Percentiles rank a stretch among this genome's conserved stretches.
Conservation (phyloP, 352 stramenopile species). For the Phytophthora nicotianae region DNA sequence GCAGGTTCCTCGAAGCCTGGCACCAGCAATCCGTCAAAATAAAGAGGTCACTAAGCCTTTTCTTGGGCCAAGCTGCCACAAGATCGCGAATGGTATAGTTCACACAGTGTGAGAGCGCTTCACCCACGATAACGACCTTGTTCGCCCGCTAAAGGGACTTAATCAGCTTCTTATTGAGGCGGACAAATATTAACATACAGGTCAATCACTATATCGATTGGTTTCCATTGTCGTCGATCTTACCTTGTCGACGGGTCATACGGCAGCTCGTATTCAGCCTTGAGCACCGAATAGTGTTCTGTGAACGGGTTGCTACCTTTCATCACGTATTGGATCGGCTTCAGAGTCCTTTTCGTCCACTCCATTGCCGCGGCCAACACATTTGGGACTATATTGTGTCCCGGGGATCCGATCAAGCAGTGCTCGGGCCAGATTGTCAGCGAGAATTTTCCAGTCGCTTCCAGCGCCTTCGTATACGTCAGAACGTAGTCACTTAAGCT, state of each 20-base stretch:
- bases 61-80: constrained; percentile 73
- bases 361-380: constrained; percentile 80
- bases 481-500: constrained; percentile 80
- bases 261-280: constrained; percentile 90
- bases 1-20: constrained; percentile 59
- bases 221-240: not conserved
- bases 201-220: too few relatives aligned
- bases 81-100: constrained; percentile 95
- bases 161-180: constrained; percentile 85
- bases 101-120: constrained; percentile 95
- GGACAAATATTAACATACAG: constrained; percentile 6
- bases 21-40: constrained; percentile 72
- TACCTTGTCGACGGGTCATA: constrained; percentile 60
- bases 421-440: constrained; percentile 96
- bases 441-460: constrained; percentile 84
- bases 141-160: constrained; percentile 71
- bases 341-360: constrained; percentile 68
- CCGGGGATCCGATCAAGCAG: constrained; percentile 91
- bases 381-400: constrained; percentile 83
- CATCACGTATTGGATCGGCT: constrained; percentile 81
- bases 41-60: constrained; percentile 59
- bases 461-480: constrained; percentile 86
- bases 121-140: constrained; percentile 90
- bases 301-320: constrained; percentile 95
- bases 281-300: constrained; percentile 94